A percentile compares a stretch with the other conserved stretches of the same genome.
Conservation (phyloP, 2,329 filamentous ascomycete species). For the Pseudogymnoascus sp. region DNA sequence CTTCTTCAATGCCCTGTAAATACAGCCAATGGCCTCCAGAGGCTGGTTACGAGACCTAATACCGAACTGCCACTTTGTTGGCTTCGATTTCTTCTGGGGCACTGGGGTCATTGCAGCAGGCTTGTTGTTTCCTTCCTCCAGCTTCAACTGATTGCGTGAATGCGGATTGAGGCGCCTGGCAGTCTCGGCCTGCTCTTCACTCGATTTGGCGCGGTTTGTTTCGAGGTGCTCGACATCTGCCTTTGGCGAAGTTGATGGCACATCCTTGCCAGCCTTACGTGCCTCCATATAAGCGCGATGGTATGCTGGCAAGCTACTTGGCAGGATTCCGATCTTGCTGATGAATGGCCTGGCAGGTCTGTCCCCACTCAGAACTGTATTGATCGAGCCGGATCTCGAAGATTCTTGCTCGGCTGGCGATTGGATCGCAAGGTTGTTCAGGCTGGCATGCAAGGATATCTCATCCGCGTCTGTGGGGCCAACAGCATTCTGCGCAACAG, state of each 20-base stretch:
- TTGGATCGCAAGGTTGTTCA: background rate
- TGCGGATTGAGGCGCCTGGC: conserved; percentile 79
- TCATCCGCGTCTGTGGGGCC: conserved; percentile 1
- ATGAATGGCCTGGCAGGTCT: conserved; percentile 32
- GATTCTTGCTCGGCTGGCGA: background rate
- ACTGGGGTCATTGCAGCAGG: conserved; percentile 58
- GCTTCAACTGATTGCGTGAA: conserved; percentile 59
- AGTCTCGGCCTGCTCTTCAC: conserved; percentile 74
- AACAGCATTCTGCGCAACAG: background rate
- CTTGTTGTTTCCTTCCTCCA: conserved; percentile 55
- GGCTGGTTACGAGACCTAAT: conserved; percentile 91
- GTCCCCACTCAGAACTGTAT: conserved; percentile 25
- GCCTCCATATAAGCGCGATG: conserved; percentile 87
- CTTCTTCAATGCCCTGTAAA: conserved; percentile 83
- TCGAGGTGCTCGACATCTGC: conserved; percentile 35
- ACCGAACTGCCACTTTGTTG: conserved; percentile 94
- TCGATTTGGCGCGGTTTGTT: conserved; percentile 38
- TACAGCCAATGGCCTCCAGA: conserved; percentile 87
- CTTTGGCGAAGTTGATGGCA: conserved; percentile 42
- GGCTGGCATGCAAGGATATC: background rate
- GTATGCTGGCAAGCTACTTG: conserved; percentile 82
- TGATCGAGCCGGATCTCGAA: conserved; percentile 19
- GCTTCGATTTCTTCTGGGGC: conserved; percentile 64
- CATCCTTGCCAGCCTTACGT: conserved; percentile 45
- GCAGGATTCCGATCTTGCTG: conserved; percentile 85